Conservation (phyloP, 257 asterid species). For the Ocimum tenuiflorum region DNA sequence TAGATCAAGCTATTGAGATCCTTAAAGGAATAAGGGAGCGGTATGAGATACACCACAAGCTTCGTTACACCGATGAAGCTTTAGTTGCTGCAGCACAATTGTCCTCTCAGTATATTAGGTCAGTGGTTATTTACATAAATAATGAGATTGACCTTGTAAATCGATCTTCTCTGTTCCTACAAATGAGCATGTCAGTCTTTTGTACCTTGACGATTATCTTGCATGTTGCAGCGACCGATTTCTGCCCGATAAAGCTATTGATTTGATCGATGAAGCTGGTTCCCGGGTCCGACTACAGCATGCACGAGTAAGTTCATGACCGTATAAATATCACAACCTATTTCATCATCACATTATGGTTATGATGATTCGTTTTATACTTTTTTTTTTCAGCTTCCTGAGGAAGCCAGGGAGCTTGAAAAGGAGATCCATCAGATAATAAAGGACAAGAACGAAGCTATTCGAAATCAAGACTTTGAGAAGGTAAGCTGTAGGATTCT, state of each 20-base stretch:
- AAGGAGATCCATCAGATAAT: constrained; percentile 85
- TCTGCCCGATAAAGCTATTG: constrained; percentile 96
- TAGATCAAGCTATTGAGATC: constrained; percentile 85
- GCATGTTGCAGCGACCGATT: constrained; percentile 78
- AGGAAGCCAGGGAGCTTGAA: constrained; percentile 89
- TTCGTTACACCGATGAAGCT: constrained; percentile 86
- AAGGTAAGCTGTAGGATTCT: constrained; percentile 38
- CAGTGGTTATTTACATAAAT: background rate
- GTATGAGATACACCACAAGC: constrained; percentile 94
- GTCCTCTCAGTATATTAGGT: constrained; percentile 90
- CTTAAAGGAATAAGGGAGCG: constrained; percentile 81
- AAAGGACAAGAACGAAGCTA: constrained; percentile 92
- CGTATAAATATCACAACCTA: constrained; percentile 6
- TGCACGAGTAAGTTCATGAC: constrained; percentile 56
- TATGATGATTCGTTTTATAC: constrained; percentile 8
- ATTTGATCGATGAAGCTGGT: constrained; percentile 97
- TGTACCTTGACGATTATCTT: background rate
- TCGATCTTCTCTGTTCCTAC: background rate
- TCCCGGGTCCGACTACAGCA: constrained; percentile 96
- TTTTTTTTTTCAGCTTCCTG: constrained; percentile 53
- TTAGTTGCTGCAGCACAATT: constrained; percentile 78
- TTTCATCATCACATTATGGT: background rate
- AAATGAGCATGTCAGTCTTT: background rate
- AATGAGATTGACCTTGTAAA: background rate
- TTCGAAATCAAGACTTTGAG: constrained; percentile 89